Evolutionary conservation across 164 flowering plant species (phyloP).

Genomic region (Annona cherimola): DNA sequence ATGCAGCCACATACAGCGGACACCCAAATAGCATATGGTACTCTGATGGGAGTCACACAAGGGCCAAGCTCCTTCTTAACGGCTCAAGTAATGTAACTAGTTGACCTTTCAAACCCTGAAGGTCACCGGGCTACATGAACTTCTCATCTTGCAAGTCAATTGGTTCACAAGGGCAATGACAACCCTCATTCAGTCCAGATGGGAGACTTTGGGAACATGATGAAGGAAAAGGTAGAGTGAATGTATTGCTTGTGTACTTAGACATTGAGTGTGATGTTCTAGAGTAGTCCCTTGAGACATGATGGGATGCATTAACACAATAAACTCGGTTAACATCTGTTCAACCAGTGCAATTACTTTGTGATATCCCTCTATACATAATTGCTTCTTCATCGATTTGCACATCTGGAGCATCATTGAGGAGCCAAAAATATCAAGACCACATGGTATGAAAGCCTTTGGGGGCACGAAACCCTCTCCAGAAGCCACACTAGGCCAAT

Average conservation of each 20-base stretch:
- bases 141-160: conserved; percentile 24
- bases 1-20: conserved; percentile 70
- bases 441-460: conserved; percentile 34
- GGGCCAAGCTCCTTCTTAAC: conserved; percentile 64
- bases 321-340: conserved; percentile 15
- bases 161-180: conserved; percentile 15
- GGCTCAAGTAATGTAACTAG: conserved; percentile 71
- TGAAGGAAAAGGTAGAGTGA: conserved; percentile 31
- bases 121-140: conserved; percentile 89
- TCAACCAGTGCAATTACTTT: conserved; percentile 18
- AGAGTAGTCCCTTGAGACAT: conserved; percentile 32
- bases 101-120: conserved; percentile 70
- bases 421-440: conserved; percentile 36
- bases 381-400: conserved; percentile 77
- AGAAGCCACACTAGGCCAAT: conserved; percentile 90
- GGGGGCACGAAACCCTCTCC: conserved; percentile 85
- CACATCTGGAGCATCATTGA: conserved; percentile 34
- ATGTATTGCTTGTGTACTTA: conserved; percentile 34
- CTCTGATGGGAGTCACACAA: conserved; percentile 64
- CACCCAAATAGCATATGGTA: conserved; percentile 74
- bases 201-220: conserved; percentile 52
- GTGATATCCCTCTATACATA: conserved; percentile 53
- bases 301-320: conserved; percentile 27
- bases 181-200: conserved; percentile 39
- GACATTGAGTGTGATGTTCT: conserved; percentile 45